Conservation (phyloP, 306 rosid genomes). For the Gastrolobium bilobum region DNA sequence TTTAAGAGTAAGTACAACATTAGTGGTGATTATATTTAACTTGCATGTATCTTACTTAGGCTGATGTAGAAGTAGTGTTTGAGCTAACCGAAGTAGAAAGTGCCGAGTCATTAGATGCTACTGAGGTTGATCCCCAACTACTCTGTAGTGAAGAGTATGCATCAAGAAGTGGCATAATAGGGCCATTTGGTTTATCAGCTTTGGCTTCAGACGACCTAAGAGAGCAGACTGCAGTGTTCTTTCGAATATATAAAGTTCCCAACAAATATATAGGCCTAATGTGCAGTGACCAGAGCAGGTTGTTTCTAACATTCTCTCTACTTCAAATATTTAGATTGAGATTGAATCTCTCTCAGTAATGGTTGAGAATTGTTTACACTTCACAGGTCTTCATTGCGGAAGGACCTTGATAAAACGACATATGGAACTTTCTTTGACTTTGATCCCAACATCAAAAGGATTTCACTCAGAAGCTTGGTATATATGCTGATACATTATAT, state of each 20-base stretch:
- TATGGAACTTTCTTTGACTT: constrained; percentile 63
- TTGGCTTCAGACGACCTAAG: constrained; percentile 60
- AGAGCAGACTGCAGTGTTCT: constrained; percentile 68
- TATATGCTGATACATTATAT: background rate
- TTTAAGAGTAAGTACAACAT: background rate
- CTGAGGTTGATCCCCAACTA: constrained; percentile 52
- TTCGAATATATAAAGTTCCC: constrained; percentile 53
- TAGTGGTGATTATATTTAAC: background rate
- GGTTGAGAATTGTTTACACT: background rate
- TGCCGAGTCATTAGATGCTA: constrained; percentile 52
- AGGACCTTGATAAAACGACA: constrained; percentile 62
- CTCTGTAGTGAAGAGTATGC: constrained; percentile 56
- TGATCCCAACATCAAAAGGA: constrained; percentile 43
- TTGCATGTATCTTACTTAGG: constrained; percentile 45
- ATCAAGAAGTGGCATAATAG: constrained; percentile 49
- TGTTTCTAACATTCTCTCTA: constrained; percentile 6
- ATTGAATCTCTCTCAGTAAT: background rate
- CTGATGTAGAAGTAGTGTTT: constrained; percentile 64
- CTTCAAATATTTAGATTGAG: background rate
- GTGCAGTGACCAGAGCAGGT: constrained; percentile 77
- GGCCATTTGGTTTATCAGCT: constrained; percentile 65
- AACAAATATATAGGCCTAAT: constrained; percentile 60
- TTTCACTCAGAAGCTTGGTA: constrained; percentile 73
- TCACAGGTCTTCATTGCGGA: constrained; percentile 63
- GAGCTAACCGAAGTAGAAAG: constrained; percentile 46